Base-by-base conservation (phyloP, 1,139 yeast species). In the Protomyces macrosporus region DNA sequence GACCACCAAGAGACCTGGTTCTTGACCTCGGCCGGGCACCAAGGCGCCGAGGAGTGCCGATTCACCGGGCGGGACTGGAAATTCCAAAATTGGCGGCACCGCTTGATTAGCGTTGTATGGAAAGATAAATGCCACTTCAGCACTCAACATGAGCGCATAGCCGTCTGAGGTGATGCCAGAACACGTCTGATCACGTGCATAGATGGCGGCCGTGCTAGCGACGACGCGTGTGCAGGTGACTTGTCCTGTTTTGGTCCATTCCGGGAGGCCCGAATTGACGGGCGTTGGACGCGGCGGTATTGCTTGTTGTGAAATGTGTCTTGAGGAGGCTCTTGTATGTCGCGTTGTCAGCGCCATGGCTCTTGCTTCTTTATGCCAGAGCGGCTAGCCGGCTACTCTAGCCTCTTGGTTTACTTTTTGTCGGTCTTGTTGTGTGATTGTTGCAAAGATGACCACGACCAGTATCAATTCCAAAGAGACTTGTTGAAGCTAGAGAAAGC, bases 1-100 rank as follows among this genome's bases (percentile, higher is more conserved):
- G 23, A 87, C 77, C 6, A 85, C 80, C 1, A 85, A 82, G 57
- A 88, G 74, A 4, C 95, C 95, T 0, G 95, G 93, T 67, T 86
- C 91, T 14, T 77, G 73, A 35, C 79, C 74, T 0, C 95, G 90
- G 16, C 83, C 78, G 0, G 90, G 86, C 48, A 90, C 76, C 1
- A 84, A 78, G 2, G 90, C 90, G 66, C 85, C 74, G 0, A 93
- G 83, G 12, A 79, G 72, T 39, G 76, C 72, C 16, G 67, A 64
- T 7, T 68, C 64, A 9, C 65, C 70, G 39, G 71, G 73, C 52
- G 76, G 75, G 16, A 77, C 68, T 0, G 81, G 78, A 54, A 80
- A 75, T 32, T 78, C 74, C 39, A 75, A 69, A 16, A 86, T 82
- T 42, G 83, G 77, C 0, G 95, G 90, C 3, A 81, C 76, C 34